phyloP scores from a whole-genome alignment of 2,329 filamentous ascomycete species.

The Davidsoniella eucalypti region DNA sequence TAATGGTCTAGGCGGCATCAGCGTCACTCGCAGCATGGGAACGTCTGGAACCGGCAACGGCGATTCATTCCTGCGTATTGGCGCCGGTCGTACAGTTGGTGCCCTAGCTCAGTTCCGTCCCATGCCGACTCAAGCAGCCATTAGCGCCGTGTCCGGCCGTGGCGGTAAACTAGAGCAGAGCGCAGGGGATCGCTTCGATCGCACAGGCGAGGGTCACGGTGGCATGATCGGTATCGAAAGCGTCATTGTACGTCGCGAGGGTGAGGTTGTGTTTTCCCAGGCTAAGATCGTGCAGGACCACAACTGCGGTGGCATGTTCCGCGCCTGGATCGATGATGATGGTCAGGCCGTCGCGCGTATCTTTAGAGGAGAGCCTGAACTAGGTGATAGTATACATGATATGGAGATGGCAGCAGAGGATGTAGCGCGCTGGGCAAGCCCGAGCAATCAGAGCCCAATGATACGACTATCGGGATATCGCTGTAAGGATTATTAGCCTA shows the following conservation, averaged over 20 bases:
- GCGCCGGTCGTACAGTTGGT: slow-evolving; percentile 54
- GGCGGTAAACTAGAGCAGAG: slow-evolving; percentile 58
- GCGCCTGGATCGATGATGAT: slow-evolving; percentile 54
- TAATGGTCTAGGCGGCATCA: neutral
- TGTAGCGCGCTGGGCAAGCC: neutral
- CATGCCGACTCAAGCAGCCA: slow-evolving; percentile 36
- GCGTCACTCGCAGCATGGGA: slow-evolving; percentile 29
- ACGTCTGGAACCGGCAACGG: slow-evolving; percentile 76
- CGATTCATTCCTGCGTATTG: slow-evolving; percentile 64
- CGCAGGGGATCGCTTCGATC: slow-evolving; percentile 55
- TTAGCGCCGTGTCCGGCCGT: slow-evolving; percentile 49
- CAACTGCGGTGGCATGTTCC: slow-evolving; percentile 79
- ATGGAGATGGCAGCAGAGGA: slow-evolving; percentile 7
- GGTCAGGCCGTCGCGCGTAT: slow-evolving; percentile 41
- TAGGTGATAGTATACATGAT: slow-evolving; percentile 1
- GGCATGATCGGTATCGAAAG: slow-evolving; percentile 72
- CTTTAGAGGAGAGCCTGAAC: slow-evolving; percentile 13
- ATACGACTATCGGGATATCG: slow-evolving; percentile 8
- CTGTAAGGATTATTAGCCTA: slow-evolving; percentile 6
- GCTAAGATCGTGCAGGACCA: slow-evolving; percentile 54
- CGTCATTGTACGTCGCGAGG: slow-evolving; percentile 27
- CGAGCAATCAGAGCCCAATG: slow-evolving; percentile 5
- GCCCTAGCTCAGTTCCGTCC: slow-evolving; percentile 52
- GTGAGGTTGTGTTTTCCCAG: slow-evolving; percentile 26
- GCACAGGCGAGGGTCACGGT: slow-evolving; percentile 62